phyloP scores from a whole-genome alignment of 345 rosid species.

The Odontarrhena argentea region DNA sequence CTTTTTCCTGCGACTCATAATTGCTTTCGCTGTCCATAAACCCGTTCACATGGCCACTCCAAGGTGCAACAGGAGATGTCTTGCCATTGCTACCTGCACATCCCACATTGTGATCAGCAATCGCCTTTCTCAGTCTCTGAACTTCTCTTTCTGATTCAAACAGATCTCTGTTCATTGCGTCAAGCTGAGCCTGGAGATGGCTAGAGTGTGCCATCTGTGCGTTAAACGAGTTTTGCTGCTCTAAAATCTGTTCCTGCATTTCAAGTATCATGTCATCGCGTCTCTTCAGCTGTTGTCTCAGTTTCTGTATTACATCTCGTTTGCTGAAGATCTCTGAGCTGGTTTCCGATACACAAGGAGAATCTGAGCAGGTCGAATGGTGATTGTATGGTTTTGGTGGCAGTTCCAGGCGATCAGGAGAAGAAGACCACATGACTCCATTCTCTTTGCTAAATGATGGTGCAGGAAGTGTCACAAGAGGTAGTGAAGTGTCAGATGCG shows the following conservation, averaged over 20 bases:
- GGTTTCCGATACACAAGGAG: conserved; percentile 93
- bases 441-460: conserved; percentile 68
- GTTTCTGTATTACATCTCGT: conserved; percentile 90
- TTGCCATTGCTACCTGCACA: conserved; percentile 44
- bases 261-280: conserved; percentile 91
- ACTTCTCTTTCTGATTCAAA: conserved; percentile 83
- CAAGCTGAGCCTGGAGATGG: conserved; percentile 77
- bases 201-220: conserved; percentile 65
- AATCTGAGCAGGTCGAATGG: conserved; percentile 86
- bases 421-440: conserved; percentile 77
- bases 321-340: conserved; percentile 95
- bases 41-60: conserved; percentile 75
- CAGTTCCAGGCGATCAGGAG: conserved; percentile 85
- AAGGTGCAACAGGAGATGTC: conserved; percentile 42
- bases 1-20: conserved; percentile 50
- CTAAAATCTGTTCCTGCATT: conserved; percentile 93
- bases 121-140: conserved; percentile 88
- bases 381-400: conserved; percentile 79
- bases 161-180: conserved; percentile 71
- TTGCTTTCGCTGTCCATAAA: conserved; percentile 50
- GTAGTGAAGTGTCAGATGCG: conserved; percentile 61
- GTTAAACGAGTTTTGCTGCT: conserved; percentile 71
- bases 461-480: conserved; percentile 71
- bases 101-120: conserved; percentile 79
- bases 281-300: conserved; percentile 93